Percentiles rank a stretch among this genome's conserved stretches.
Evolutionary conservation across 176 grass and related monocot species (phyloP).

Genomic region (Cymbopogon citratus): DNA sequence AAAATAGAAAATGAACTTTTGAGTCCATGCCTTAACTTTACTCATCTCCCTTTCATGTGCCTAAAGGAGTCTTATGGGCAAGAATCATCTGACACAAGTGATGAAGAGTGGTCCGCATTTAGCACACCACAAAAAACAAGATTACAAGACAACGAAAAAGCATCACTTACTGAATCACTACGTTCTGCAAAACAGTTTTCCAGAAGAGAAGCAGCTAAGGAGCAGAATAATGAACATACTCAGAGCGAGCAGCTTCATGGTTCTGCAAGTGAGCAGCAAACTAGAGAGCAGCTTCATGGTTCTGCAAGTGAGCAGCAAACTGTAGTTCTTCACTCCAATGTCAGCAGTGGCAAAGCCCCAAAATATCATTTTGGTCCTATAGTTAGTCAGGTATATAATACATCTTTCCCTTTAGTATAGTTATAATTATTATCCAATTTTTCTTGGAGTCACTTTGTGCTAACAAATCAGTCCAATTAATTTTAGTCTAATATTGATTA

Average conservation of each 20-base stretch:
- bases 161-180: conserved; percentile 21
- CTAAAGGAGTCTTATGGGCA: conserved; percentile 64
- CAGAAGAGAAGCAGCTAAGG: conserved; percentile 18
- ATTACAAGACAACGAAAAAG: conserved; percentile 32
- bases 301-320: conserved; percentile 20
- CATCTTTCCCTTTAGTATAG: not conserved
- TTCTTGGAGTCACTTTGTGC: not conserved
- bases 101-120: conserved; percentile 75
- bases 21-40: conserved; percentile 18
- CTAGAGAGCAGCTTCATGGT: not conserved
- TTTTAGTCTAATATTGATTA: not conserved
- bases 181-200: not conserved
- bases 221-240: conserved; percentile 33
- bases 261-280: conserved; percentile 23
- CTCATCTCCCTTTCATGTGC: conserved; percentile 21
- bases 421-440: conserved; percentile 6
- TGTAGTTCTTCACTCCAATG: conserved; percentile 39
- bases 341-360: conserved; percentile 10
- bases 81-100: conserved; percentile 52
- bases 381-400: conserved; percentile 43
- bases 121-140: conserved; percentile 28
- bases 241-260: not conserved
- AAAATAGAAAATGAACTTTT: not conserved
- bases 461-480: conserved; percentile 6
- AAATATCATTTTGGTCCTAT: conserved; percentile 36